These are phyloP conservation scores for Alternaria rosae DNA, from an alignment of 2,329 filamentous ascomycete species.

Conservation along the genomic window DNA sequence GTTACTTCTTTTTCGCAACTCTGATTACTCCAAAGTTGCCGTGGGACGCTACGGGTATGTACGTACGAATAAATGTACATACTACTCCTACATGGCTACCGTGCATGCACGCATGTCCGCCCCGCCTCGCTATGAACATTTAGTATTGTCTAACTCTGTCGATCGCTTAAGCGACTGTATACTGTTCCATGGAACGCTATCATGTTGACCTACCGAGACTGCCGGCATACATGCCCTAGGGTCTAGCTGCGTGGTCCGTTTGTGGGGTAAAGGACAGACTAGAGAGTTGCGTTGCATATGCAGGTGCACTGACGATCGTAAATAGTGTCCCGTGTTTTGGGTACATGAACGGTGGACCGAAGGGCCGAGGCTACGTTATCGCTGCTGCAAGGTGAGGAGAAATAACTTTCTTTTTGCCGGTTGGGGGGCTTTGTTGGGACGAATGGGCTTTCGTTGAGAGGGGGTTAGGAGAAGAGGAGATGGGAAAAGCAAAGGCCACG, in stretches of 20 bases:
- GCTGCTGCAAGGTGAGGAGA: not conserved
- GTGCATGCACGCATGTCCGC: not conserved
- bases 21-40: not conserved
- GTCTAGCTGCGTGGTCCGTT: conserved; percentile 1
- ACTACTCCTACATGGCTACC: not conserved
- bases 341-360: not conserved
- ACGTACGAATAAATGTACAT: not conserved
- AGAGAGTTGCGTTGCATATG: not conserved
- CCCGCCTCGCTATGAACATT: not conserved
- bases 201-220: not conserved
- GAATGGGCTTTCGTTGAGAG: not conserved
- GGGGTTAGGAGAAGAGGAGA: not conserved
- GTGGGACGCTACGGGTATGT: not conserved
- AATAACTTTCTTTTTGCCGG: not conserved
- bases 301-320: conserved; percentile 1
- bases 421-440: not conserved
- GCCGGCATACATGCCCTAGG: not conserved
- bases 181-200: not conserved
- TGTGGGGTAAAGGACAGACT: conserved; percentile 1
- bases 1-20: not conserved
- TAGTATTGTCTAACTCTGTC: not conserved
- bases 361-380: not conserved
- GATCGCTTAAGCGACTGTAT: not conserved
- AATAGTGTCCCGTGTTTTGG: not conserved
- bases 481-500: not conserved